phyloP scores from a whole-genome alignment of 2,329 filamentous ascomycete species.

The Claviceps capensis region DNA sequence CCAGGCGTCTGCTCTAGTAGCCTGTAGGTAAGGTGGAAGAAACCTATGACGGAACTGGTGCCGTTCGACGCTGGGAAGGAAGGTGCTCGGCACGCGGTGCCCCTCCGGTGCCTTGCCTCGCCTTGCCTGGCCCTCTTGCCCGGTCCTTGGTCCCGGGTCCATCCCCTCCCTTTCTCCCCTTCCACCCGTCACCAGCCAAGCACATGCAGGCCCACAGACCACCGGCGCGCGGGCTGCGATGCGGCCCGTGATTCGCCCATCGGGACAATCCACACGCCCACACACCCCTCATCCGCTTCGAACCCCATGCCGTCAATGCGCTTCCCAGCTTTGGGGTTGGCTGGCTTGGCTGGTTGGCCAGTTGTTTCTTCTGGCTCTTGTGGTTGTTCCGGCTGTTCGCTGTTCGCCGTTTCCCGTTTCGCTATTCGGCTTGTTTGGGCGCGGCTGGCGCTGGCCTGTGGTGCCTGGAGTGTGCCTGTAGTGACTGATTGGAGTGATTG shows the following conservation, averaged over 20 bases:
- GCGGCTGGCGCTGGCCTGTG: neutral
- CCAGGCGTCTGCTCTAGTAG: no score
- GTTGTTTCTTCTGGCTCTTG: no score
- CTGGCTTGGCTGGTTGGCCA: neutral
- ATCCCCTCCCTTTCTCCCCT: neutral
- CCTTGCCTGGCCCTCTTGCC: constrained; percentile 1
- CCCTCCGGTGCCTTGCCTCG: neutral
- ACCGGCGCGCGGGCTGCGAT: no score
- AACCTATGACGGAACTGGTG: no score
- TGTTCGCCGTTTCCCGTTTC: no score
- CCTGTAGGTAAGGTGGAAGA: no score
- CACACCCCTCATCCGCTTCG: neutral
- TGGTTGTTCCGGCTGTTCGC: no score
- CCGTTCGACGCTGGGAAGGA: neutral
- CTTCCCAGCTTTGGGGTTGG: neutral
- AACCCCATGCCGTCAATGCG: neutral
- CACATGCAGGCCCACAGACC: neutral
- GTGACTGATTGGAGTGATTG: no score
- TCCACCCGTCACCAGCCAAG: neutral
- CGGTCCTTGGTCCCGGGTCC: constrained; percentile 6
- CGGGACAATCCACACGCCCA: neutral
- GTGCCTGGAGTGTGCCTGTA: neutral
- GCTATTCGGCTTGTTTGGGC: no score
- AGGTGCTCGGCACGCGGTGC: neutral
- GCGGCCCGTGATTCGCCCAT: neutral